Evolutionary conservation across 2,329 filamentous ascomycete genomes (phyloP).

Genomic region (Blastomyces gilchristii): DNA sequence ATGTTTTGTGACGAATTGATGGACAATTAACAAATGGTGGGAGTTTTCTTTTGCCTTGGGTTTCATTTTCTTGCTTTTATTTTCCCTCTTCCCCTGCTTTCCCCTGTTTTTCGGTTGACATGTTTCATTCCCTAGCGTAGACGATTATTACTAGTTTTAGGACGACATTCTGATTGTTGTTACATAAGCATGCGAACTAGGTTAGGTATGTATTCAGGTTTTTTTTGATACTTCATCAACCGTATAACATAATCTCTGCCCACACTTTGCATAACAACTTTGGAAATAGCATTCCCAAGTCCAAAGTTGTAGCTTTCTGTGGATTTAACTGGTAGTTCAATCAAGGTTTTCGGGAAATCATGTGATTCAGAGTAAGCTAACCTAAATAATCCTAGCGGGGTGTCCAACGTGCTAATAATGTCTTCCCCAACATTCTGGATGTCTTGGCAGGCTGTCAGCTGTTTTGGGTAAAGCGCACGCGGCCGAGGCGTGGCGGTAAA

Average conservation of each 20-base stretch:
- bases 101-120: background rate
- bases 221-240: background rate
- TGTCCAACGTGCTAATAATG: background rate
- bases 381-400: background rate
- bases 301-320: too few species aligned
- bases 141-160: slow-evolving; percentile 1
- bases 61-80: slow-evolving; percentile 14
- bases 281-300: too few species aligned
- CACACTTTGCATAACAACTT: too few species aligned
- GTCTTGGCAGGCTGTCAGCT: slow-evolving; percentile 10
- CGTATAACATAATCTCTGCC: too few species aligned
- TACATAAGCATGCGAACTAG: background rate
- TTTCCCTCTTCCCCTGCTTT: slow-evolving; percentile 6
- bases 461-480: slow-evolving; percentile 5
- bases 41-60: slow-evolving; percentile 20
- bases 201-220: background rate
- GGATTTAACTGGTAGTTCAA: background rate
- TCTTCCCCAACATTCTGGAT: slow-evolving; percentile 1
- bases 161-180: background rate
- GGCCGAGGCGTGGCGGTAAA: background rate
- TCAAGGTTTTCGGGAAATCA: background rate
- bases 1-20: slow-evolving; percentile 1
- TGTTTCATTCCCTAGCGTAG: slow-evolving; percentile 1
- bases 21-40: background rate
- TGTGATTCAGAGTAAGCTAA: background rate